Evolutionary conservation across 768 basidiomycete genomes (phyloP), one percentile per base, ranked within the genome.

Genomic region (Ramaria sp.): DNA sequence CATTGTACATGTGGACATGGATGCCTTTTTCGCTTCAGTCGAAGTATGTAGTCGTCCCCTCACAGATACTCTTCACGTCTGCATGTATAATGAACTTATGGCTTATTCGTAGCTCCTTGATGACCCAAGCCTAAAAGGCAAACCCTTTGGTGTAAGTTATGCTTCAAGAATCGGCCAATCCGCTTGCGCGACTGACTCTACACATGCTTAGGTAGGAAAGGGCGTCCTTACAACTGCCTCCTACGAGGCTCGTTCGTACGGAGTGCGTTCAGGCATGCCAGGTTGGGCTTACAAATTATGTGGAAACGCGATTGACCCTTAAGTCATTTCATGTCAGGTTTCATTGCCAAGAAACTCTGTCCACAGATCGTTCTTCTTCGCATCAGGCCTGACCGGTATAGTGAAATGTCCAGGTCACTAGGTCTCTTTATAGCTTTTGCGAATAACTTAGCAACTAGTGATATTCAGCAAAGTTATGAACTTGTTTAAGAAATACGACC

Each of bases 1-100:
- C 18, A 88, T 99, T 57, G 88, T 97, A 5, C 93, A 98, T 64
- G 83, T 96, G 28, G 96, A 99, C 63, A 92, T 94, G 81, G 95
- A 97, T 65, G 90, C 91, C 3, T 96, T 95, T 69, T 93, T 78
- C 59, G 87, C 88, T 10, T 87, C 76, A 48, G 88, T 90, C 0
- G 89, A 92, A 43, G 53, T 55, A 28, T 32, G 39, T 16, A 25
- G 3, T 12, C 4, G 30, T 32, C 30, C 30, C 30, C 8, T n/a
- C 30, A 20, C 25, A 30, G 9, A 20, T 32, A 6, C 22, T 52
- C 20, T n/a, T 10, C 13, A 41, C 2, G 8, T 3, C 13, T 8
- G 8, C 32, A 41, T 16, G 3, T n/a, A 41, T 8, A 41, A 9
- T 34, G 32, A 32, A 34, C n/a, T 34, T 34, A 13, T 13, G 7